phyloP scores from a whole-genome alignment of 768 basidiomycete species.

The Nevesoporus exiguus region DNA sequence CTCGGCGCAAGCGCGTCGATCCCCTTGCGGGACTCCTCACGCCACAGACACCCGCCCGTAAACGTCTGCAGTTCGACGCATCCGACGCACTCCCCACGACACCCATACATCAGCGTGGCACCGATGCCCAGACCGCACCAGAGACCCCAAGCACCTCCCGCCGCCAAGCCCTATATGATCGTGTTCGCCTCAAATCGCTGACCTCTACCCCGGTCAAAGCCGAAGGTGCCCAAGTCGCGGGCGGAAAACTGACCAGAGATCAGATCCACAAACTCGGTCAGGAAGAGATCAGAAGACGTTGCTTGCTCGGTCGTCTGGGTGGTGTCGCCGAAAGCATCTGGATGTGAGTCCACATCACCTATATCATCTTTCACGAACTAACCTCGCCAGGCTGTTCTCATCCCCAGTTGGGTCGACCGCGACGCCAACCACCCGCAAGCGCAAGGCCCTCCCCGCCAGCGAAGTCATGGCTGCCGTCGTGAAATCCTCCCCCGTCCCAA shows the following conservation, averaged over 20 bases:
- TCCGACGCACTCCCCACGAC: conserved; percentile 53
- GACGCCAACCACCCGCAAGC: conserved; percentile 59
- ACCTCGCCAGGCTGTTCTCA: conserved; percentile 58
- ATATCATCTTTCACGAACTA: not conserved
- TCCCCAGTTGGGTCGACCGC: conserved; percentile 51
- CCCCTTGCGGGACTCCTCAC: conserved; percentile 37
- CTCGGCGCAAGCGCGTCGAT: conserved; percentile 36
- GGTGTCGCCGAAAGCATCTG: conserved; percentile 86
- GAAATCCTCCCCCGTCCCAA: conserved; percentile 79
- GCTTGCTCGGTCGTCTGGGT: conserved; percentile 70
- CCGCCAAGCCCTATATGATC: conserved; percentile 77
- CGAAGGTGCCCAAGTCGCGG: conserved; percentile 37
- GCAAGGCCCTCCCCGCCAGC: conserved; percentile 61
- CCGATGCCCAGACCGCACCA: conserved; percentile 52
- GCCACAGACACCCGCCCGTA: conserved; percentile 38
- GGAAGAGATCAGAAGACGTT: conserved; percentile 74
- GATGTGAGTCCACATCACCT: conserved; percentile 52
- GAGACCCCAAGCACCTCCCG: conserved; percentile 73
- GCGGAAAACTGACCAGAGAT: conserved; percentile 56
- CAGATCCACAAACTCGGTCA: conserved; percentile 69
- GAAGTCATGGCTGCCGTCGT: conserved; percentile 69
- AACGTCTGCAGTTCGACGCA: conserved; percentile 43
- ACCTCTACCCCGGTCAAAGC: conserved; percentile 63
- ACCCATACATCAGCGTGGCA: conserved; percentile 59
- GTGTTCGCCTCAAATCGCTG: conserved; percentile 70